Percentiles rank a stretch among this genome's conserved stretches.
phyloP scores from a whole-genome alignment of 106 monocot species.

The Dendrobium officinale region DNA sequence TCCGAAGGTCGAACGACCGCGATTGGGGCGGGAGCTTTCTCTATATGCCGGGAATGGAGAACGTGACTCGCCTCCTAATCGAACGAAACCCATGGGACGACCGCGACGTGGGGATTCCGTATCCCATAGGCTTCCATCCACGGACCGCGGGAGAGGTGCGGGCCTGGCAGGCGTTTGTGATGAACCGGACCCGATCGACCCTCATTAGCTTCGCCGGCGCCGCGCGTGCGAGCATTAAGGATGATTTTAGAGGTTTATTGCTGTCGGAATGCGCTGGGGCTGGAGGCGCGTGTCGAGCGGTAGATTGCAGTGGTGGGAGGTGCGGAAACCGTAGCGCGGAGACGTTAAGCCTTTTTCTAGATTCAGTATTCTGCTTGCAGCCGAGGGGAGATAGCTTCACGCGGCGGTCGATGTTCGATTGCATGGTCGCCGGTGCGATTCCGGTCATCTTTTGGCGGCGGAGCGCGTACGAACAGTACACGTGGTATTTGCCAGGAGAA shows the following conservation, averaged over 20 bases:
- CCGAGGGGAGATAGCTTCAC: slow-evolving; percentile 91
- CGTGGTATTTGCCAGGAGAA: slow-evolving; percentile 49
- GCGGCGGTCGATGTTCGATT: slow-evolving; percentile 84
- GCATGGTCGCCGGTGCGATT: slow-evolving; percentile 87
- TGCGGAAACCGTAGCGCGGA: slow-evolving; percentile 46
- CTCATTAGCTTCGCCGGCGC: slow-evolving; percentile 79
- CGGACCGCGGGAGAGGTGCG: slow-evolving; percentile 28
- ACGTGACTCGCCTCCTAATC: slow-evolving; percentile 73
- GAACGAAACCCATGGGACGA: slow-evolving; percentile 76
- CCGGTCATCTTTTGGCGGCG: slow-evolving; percentile 87
- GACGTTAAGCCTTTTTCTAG: slow-evolving; percentile 60
- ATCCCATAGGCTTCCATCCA: slow-evolving; percentile 95
- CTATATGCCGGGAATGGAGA: slow-evolving; percentile 68
- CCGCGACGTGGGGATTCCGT: slow-evolving; percentile 73
- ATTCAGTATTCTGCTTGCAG: slow-evolving; percentile 75
- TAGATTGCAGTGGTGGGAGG: slow-evolving; percentile 48
- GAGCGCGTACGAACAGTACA: slow-evolving; percentile 72
- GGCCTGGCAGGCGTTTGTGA: slow-evolving; percentile 59
- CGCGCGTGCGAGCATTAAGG: slow-evolving; percentile 33
- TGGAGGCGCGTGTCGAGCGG: slow-evolving; percentile 30
- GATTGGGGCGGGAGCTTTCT: slow-evolving; percentile 79
- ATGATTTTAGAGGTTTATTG: slow-evolving; percentile 59
- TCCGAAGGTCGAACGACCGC: slow-evolving; percentile 30
- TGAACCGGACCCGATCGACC: slow-evolving; percentile 25
- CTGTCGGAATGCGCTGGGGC: slow-evolving; percentile 37